Evolutionary conservation across 2,329 filamentous ascomycete species (phyloP).

Genomic region (Hypoxylon sp.): DNA sequence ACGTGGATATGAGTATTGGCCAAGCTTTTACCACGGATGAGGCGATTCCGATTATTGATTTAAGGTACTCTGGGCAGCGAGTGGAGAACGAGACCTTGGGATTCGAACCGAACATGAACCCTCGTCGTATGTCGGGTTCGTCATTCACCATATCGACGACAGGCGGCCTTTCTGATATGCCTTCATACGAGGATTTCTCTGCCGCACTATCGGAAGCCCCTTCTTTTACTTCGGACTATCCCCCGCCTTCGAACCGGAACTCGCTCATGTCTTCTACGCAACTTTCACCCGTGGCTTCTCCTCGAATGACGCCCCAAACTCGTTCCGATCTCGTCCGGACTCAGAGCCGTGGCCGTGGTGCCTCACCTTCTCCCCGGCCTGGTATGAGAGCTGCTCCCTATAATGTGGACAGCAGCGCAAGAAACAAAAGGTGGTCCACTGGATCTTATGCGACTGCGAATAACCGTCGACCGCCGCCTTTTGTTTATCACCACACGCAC

Average conservation of each 20-base stretch:
- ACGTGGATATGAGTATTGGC: slow-evolving; percentile 69
- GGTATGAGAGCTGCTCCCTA: slow-evolving; percentile 77
- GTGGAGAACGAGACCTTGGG: slow-evolving; percentile 64
- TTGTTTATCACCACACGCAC: slow-evolving; percentile 71
- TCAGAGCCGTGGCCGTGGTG: slow-evolving; percentile 73
- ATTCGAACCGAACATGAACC: slow-evolving; percentile 65
- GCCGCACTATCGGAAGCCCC: slow-evolving; percentile 73
- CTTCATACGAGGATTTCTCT: slow-evolving; percentile 78
- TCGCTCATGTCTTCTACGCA: slow-evolving; percentile 78
- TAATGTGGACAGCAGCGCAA: slow-evolving; percentile 71
- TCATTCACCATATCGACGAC: slow-evolving; percentile 79
- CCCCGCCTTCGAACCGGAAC: slow-evolving; percentile 73
- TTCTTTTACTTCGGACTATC: slow-evolving; percentile 75
- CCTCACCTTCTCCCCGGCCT: slow-evolving; percentile 77
- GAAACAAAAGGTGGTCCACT: slow-evolving; percentile 82
- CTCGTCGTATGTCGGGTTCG: slow-evolving; percentile 76
- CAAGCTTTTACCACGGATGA: slow-evolving; percentile 73
- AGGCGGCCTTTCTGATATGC: slow-evolving; percentile 73
- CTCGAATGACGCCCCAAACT: slow-evolving; percentile 71
- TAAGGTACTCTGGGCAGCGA: slow-evolving; percentile 62
- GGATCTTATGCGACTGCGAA: slow-evolving; percentile 73
- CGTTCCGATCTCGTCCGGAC: slow-evolving; percentile 71
- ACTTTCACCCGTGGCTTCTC: slow-evolving; percentile 78
- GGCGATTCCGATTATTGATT: slow-evolving; percentile 70
- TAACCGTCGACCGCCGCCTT: slow-evolving; percentile 68